phyloP scores from a whole-genome alignment of 352 stramenopile genomes.

The Phytophthora capsici region DNA sequence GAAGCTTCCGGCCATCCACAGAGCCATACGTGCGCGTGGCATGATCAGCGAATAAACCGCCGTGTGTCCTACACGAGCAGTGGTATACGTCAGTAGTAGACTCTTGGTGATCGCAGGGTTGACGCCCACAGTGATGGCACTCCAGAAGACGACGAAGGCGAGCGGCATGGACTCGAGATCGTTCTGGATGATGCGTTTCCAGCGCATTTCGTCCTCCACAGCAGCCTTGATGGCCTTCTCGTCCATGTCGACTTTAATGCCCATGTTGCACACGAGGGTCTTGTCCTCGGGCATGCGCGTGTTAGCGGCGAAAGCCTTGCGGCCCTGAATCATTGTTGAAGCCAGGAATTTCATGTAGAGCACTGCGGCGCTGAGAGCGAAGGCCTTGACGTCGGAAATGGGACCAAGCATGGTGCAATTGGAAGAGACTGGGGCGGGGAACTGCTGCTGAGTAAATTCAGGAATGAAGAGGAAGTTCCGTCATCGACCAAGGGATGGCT shows the following conservation, averaged over 20 bases:
- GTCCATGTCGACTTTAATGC: slow-evolving; percentile 27
- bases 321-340: slow-evolving; percentile 52
- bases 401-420: slow-evolving; percentile 8
- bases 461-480: slow-evolving; percentile 11
- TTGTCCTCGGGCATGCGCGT: slow-evolving; percentile 54
- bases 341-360: slow-evolving; percentile 73
- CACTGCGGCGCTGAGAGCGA: slow-evolving; percentile 47
- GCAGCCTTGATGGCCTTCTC: slow-evolving; percentile 39
- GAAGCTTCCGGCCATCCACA: slow-evolving; percentile 36
- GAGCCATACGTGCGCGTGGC: slow-evolving; percentile 34
- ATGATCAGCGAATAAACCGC: slow-evolving; percentile 49
- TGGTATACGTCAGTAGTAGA: slow-evolving; percentile 50
- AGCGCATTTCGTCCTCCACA: slow-evolving; percentile 49
- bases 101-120: slow-evolving; percentile 38
- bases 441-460: slow-evolving; percentile 8
- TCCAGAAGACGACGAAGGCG: slow-evolving; percentile 53
- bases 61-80: slow-evolving; percentile 46
- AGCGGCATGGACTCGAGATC: slow-evolving; percentile 68
- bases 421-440: neutral
- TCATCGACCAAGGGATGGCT: neutral
- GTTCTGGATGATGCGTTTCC: slow-evolving; percentile 65
- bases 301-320: slow-evolving; percentile 52
- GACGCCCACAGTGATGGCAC: slow-evolving; percentile 43
- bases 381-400: slow-evolving; percentile 39
- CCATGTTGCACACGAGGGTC: slow-evolving; percentile 37